These are phyloP conservation scores for Solanum lycopersicoides DNA, from an alignment of 257 asterid genomes.

Conservation along the genomic window DNA sequence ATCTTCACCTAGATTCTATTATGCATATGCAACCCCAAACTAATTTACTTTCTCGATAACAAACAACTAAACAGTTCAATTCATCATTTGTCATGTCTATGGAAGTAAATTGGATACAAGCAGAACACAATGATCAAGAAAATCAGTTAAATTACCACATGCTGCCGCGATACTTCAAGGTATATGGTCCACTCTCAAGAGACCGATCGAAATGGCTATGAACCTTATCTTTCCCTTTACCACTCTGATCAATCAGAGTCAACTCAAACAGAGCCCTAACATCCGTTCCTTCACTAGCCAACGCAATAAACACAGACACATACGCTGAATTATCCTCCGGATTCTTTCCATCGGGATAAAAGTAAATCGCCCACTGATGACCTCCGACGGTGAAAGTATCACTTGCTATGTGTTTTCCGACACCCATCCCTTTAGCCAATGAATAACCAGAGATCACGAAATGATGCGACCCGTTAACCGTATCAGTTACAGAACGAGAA, in stretches of 20 bases:
- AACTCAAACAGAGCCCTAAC: slow-evolving; percentile 83
- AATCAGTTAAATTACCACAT: background rate
- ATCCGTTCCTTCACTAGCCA: slow-evolving; percentile 83
- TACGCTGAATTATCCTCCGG: slow-evolving; percentile 60
- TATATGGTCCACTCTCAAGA: slow-evolving; percentile 80
- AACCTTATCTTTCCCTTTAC: slow-evolving; percentile 81
- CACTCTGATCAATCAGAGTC: slow-evolving; percentile 81
- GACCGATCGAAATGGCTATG: slow-evolving; percentile 93
- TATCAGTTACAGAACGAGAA: slow-evolving; percentile 65
- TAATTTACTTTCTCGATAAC: background rate
- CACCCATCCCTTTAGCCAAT: slow-evolving; percentile 75
- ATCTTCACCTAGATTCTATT: background rate
- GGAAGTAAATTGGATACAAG: background rate
- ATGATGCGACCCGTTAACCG: slow-evolving; percentile 71
- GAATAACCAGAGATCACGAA: slow-evolving; percentile 80
- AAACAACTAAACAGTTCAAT: background rate
- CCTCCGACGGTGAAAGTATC: slow-evolving; percentile 80
- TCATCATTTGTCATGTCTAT: background rate
- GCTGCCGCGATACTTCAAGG: slow-evolving; percentile 10
- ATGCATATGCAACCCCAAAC: background rate
- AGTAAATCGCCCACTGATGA: slow-evolving; percentile 86
- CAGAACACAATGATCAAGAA: background rate
- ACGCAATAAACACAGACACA: slow-evolving; percentile 71
- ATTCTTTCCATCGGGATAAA: slow-evolving; percentile 78
- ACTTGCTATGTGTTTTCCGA: slow-evolving; percentile 82